Conservation (phyloP, 495 filamentous ascomycete species). For the Neurospora discreta region DNA sequence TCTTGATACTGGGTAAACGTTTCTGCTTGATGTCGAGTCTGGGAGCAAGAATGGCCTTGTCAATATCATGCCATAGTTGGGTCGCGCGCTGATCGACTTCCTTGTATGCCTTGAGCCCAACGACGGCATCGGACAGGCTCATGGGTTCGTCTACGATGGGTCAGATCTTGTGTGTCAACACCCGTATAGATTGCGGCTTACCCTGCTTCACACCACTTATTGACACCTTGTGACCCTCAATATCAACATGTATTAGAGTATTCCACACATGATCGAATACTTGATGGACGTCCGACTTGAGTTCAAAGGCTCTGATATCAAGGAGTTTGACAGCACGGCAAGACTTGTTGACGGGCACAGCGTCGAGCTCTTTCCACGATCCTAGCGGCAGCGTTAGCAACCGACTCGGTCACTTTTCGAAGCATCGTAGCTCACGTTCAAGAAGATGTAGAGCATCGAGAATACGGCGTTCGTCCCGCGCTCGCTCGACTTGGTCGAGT, state of each 20-base stretch:
- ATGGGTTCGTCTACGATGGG: constrained; percentile 32
- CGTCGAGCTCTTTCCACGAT: constrained; percentile 35
- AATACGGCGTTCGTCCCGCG: constrained; percentile 34
- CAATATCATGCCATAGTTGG: constrained; percentile 40
- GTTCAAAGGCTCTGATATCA: constrained; percentile 37
- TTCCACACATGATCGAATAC: constrained; percentile 47
- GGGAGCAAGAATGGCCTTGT: constrained; percentile 37
- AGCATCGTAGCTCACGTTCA: constrained; percentile 27
- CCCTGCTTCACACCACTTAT: constrained; percentile 36
- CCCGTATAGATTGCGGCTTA: background rate
- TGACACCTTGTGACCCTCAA: constrained; percentile 32
- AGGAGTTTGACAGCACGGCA: constrained; percentile 37
- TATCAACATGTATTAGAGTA: constrained; percentile 45
- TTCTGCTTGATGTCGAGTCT: constrained; percentile 29
- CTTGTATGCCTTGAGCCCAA: constrained; percentile 38
- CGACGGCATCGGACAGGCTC: constrained; percentile 34
- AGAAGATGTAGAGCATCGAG: constrained; percentile 40
- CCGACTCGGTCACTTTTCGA: background rate
- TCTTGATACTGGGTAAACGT: constrained; percentile 21
- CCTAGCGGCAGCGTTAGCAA: constrained; percentile 15
- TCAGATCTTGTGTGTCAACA: constrained; percentile 13
- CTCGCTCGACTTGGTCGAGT: constrained; percentile 41
- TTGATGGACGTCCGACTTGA: constrained; percentile 46
- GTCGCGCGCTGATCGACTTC: constrained; percentile 39
- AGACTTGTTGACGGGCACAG: constrained; percentile 33